Base-by-base conservation (phyloP, 495 filamentous ascomycete genomes). In the Darksidea phi region DNA sequence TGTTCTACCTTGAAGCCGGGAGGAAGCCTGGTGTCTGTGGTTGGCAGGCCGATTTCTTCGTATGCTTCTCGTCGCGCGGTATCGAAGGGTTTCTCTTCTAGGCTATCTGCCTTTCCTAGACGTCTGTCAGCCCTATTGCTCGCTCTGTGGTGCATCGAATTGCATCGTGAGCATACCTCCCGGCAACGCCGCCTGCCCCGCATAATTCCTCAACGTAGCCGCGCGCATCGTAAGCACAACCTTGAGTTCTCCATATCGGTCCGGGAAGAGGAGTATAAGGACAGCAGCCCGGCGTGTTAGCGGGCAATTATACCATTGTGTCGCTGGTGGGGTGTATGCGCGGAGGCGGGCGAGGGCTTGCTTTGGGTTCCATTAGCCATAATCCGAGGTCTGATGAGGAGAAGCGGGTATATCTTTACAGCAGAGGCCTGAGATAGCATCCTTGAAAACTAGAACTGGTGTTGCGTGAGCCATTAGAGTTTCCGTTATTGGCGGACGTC, bases 171-270 rank as follows among this genome's bases (percentile, higher is more conserved):
- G 37, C 76, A 79, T 84, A 72, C 90, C 91, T 36, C 91, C 91
- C 0, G 91, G 91, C 58, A 96, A 82, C 59, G 91, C 91, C 48
- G 88, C 91, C 71, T 96, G 90, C 20, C 91, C 90, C 71, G 82
- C 79, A 73, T 80, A 86, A 54, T 77, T 81, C 71, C 86, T 84
- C 61, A 96, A 73, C 37, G 81, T 88, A 54, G 84, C 82, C 28
- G 90, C 87, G 59, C 91, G 83, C 74, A 96, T 90, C 23, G 91
- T 97, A 54, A 97, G 81, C 18, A 96, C 90, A 8, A 95, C 86
- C 42, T 86, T 77, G 26, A 96, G 74, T 45, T 93, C 87, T 10
- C 91, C 91, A 37, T 78, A 74, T 17, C 80, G 77, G 70, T 95
- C 91, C 32, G 89, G 88, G 71, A 91, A 96, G 0, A 96, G 82